These are phyloP conservation scores for Trichoderma semiorbis DNA, from an alignment of 2,329 filamentous ascomycete species.

Conservation along the genomic window DNA sequence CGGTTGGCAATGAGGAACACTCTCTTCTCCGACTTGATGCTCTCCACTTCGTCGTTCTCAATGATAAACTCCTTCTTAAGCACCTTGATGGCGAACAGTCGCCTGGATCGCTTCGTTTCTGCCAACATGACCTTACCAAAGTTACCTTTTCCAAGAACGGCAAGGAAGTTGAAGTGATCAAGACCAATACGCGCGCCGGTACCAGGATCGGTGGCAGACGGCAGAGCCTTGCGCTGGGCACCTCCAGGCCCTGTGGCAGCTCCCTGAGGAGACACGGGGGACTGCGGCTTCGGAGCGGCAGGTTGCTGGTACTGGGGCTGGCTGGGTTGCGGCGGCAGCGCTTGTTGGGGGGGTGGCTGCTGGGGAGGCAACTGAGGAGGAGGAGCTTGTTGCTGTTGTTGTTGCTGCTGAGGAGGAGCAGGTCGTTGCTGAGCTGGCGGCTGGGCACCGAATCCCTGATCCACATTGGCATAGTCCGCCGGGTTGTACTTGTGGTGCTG, in stretches of 20 bases:
- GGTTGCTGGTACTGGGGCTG: conserved; percentile 36
- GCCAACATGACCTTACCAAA: conserved; percentile 99
- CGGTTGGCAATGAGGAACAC: conserved; percentile 97
- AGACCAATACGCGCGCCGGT: conserved; percentile 84
- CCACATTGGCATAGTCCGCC: conserved; percentile 67
- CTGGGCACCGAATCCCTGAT: conserved; percentile 40
- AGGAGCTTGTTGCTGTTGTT: conserved; percentile 33
- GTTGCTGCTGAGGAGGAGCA: conserved; percentile 33
- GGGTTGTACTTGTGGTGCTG: conserved; percentile 72
- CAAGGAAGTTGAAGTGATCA: conserved; percentile 98
- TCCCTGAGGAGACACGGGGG: conserved; percentile 31
- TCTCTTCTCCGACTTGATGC: conserved; percentile 93
- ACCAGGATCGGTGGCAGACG: conserved; percentile 67
- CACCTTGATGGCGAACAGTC: conserved; percentile 97
- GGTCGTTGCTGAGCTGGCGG: conserved; percentile 32
- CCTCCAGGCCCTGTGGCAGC: conserved; percentile 21
- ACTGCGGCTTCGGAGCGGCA: conserved; percentile 39
- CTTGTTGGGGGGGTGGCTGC: conserved; percentile 33
- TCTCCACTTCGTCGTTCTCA: conserved; percentile 98
- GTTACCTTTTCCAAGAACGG: conserved; percentile 96
- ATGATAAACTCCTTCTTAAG: conserved; percentile 99
- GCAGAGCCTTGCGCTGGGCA: conserved; percentile 54
- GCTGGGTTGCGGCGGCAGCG: conserved; percentile 29
- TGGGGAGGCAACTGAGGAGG: conserved; percentile 39
- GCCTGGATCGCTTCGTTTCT: conserved; percentile 88